Percentiles rank a stretch among this genome's conserved stretches.
These are phyloP conservation scores for Crithidia thermophila DNA, from an alignment of 208 protist species.

Conservation along the genomic window DNA sequence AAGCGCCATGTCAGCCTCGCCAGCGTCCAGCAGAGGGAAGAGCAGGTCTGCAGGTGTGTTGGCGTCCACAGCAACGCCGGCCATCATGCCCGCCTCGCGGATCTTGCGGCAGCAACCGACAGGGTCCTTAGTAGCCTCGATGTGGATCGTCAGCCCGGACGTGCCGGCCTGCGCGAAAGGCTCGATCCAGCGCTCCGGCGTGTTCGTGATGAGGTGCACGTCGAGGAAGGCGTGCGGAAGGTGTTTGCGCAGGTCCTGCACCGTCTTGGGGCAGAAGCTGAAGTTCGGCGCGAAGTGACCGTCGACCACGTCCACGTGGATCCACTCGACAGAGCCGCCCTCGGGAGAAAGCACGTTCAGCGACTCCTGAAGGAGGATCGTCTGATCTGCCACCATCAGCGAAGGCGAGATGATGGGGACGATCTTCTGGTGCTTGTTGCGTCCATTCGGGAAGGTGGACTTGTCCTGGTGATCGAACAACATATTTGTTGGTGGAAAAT, in stretches of 20 bases:
- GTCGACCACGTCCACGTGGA: conserved; percentile 98
- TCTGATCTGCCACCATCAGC: conserved; percentile 90
- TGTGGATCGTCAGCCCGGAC: conserved; percentile 92
- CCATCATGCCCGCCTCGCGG: conserved; percentile 77
- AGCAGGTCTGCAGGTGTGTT: conserved; percentile 71
- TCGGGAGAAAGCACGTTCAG: conserved; percentile 71
- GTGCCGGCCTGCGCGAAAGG: conserved; percentile 87
- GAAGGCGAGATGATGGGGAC: conserved; percentile 88
- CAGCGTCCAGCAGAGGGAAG: conserved; percentile 63
- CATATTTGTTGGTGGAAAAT: not conserved
- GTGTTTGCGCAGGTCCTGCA: conserved; percentile 86
- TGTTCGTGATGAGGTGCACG: conserved; percentile 95
- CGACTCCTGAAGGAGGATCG: conserved; percentile 75
- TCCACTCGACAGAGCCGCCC: conserved; percentile 89
- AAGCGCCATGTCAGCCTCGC: conserved; percentile 96
- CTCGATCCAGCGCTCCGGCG: conserved; percentile 88
- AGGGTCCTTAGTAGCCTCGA: conserved; percentile 78
- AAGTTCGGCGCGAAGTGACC: conserved; percentile 98
- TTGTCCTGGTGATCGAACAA: conserved; percentile 40
- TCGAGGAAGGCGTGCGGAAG: conserved; percentile 90
- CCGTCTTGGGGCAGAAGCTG: conserved; percentile 93
- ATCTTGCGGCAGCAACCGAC: conserved; percentile 71
- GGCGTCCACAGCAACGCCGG: conserved; percentile 95
- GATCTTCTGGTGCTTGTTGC: conserved; percentile 28
- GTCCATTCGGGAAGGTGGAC: conserved; percentile 54